Evolutionary conservation across 768 basidiomycete genomes (phyloP).

Genomic region (button mushroom (Agaricus bisporus)): DNA sequence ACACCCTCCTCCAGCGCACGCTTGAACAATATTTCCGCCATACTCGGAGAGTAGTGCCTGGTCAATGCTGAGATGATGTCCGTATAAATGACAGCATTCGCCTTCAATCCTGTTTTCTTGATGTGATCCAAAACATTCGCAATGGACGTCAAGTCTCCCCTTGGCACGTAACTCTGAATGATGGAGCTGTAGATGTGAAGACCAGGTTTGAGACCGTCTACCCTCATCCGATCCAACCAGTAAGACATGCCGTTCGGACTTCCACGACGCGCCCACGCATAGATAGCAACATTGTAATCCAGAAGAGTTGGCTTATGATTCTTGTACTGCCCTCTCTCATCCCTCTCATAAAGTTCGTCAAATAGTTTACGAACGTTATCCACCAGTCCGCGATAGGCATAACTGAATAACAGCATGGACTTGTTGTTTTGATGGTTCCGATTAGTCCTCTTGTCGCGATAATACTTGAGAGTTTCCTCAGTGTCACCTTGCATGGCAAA

Average conservation of each 20-base stretch:
- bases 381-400: conserved; percentile 39
- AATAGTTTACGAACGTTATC: conserved; percentile 44
- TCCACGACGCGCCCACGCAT: conserved; percentile 32
- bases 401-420: conserved; percentile 48
- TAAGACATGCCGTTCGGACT: conserved; percentile 42
- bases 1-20: conserved; percentile 58
- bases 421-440: background rate
- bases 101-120: conserved; percentile 40
- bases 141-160: conserved; percentile 50
- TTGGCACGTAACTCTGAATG: conserved; percentile 47
- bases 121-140: conserved; percentile 52
- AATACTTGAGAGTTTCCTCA: conserved; percentile 37
- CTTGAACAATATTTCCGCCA: conserved; percentile 63
- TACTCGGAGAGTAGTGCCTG: conserved; percentile 49
- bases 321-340: conserved; percentile 17
- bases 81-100: conserved; percentile 54
- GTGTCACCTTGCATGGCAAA: conserved; percentile 45
- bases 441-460: conserved; percentile 14
- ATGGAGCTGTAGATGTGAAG: conserved; percentile 53
- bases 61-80: conserved; percentile 64
- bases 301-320: background rate
- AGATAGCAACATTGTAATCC: conserved; percentile 12
- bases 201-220: conserved; percentile 47
- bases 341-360: conserved; percentile 43
- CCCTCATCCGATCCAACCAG: conserved; percentile 48